These are phyloP conservation scores for Oryza brachyantha DNA, from an alignment of 176 grass and related monocot species.

Conservation along the genomic window DNA sequence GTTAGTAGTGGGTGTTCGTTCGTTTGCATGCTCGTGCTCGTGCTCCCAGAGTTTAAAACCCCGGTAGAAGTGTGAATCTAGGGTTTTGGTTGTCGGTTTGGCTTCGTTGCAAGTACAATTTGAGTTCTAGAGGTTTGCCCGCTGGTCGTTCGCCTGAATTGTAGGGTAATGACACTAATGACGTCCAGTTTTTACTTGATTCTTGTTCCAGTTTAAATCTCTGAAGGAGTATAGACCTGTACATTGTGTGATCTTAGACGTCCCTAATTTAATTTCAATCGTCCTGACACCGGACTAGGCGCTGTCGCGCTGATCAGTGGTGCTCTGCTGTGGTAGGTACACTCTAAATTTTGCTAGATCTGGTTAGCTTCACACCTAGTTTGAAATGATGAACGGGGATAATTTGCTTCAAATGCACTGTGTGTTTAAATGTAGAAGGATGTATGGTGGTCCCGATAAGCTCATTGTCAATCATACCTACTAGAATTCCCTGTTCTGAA, in stretches of 20 bases:
- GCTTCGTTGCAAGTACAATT: background rate
- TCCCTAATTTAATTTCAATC: constrained; percentile 6
- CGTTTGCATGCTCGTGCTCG: background rate
- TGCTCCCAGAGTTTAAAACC: background rate
- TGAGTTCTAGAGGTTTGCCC: background rate
- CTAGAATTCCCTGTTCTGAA: background rate
- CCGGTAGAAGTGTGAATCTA: background rate
- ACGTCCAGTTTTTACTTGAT: background rate
- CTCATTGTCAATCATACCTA: background rate
- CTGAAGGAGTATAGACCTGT: background rate
- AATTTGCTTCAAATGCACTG: background rate
- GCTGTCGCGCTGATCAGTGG: background rate
- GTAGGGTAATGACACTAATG: background rate
- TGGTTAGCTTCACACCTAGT: background rate
- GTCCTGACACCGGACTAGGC: background rate
- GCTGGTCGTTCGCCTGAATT: background rate
- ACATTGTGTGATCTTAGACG: background rate
- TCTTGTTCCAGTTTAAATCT: background rate
- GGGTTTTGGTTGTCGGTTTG: background rate
- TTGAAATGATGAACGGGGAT: background rate
- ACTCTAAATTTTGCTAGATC: background rate
- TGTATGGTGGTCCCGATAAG: background rate
- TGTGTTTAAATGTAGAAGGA: constrained; percentile 20
- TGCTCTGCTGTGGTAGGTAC: background rate
- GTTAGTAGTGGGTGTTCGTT: constrained; percentile 5